These are phyloP conservation scores for Grosmannia huntii DNA, from an alignment of 2,329 filamentous ascomycete genomes.

Conservation along the genomic window DNA sequence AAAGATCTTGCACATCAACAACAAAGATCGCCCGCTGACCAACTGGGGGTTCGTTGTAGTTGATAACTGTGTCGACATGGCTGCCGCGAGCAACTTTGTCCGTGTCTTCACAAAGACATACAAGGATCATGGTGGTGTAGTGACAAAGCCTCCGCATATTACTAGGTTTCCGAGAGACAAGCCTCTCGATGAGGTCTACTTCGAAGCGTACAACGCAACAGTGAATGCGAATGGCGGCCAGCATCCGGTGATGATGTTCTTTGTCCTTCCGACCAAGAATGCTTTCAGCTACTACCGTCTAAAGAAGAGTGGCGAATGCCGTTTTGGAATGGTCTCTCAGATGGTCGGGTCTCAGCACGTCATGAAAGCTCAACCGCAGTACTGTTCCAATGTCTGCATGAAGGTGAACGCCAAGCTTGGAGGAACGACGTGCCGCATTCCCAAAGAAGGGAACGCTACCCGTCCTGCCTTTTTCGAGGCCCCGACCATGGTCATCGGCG, in stretches of 20 bases:
- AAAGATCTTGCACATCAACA: slow-evolving; percentile 61
- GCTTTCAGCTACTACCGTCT: slow-evolving; percentile 64
- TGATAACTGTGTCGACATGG: slow-evolving; percentile 36
- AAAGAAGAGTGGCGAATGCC: slow-evolving; percentile 81
- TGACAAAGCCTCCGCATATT: slow-evolving; percentile 24
- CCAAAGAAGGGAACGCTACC: slow-evolving; percentile 17
- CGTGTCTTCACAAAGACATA: slow-evolving; percentile 32
- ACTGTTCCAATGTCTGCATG: slow-evolving; percentile 88
- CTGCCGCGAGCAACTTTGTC: slow-evolving; percentile 46
- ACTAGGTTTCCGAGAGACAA: slow-evolving; percentile 15
- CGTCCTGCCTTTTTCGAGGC: slow-evolving; percentile 25
- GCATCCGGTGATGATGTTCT: slow-evolving; percentile 65
- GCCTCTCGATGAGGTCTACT: slow-evolving; percentile 31
- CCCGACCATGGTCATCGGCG: slow-evolving; percentile 75
- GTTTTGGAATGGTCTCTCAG: slow-evolving; percentile 73
- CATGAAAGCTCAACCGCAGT: slow-evolving; percentile 58
- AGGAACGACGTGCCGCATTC: slow-evolving; percentile 52
- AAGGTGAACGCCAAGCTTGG: slow-evolving; percentile 96
- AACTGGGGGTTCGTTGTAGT: slow-evolving; percentile 67
- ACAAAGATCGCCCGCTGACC: slow-evolving; percentile 41
- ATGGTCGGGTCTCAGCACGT: slow-evolving; percentile 64
- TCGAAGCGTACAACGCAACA: slow-evolving; percentile 40
- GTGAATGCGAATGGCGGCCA: slow-evolving; percentile 36
- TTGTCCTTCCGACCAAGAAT: slow-evolving; percentile 62
- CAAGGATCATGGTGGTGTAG: slow-evolving; percentile 35